phyloP scores from a whole-genome alignment of 2,329 filamentous ascomycete genomes.

The Fusarium floridanum region DNA sequence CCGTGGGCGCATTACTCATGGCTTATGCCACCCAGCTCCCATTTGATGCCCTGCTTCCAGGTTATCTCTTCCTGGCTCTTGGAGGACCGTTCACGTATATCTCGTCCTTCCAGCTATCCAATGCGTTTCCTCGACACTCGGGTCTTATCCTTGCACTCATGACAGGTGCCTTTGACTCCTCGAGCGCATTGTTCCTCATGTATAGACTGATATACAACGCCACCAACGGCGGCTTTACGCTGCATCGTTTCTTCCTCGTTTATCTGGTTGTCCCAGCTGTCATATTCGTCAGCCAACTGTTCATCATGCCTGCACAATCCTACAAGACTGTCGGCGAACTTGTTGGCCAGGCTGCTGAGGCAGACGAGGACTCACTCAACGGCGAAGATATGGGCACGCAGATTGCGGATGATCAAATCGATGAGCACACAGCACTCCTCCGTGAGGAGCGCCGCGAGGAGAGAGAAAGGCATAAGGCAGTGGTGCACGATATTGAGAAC shows the following conservation, averaged over 20 bases:
- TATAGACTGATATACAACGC: constrained; percentile 79
- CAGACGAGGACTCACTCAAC: constrained; percentile 49
- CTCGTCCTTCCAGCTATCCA: constrained; percentile 85
- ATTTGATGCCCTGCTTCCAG: constrained; percentile 81
- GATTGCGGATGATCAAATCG: constrained; percentile 65
- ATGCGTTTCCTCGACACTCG: constrained; percentile 82
- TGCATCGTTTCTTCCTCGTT: constrained; percentile 76
- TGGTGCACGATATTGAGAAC: constrained; percentile 78
- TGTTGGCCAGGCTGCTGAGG: constrained; percentile 76
- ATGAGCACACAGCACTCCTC: constrained; percentile 68
- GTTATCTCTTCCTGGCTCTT: constrained; percentile 81
- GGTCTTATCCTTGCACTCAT: constrained; percentile 84
- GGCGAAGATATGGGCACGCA: constrained; percentile 42
- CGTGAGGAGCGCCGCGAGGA: constrained; percentile 70
- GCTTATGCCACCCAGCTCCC: constrained; percentile 68
- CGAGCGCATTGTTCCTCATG: constrained; percentile 80
- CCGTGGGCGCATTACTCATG: constrained; percentile 78
- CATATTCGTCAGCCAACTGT: constrained; percentile 76
- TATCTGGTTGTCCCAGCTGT: constrained; percentile 79
- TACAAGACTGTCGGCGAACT: constrained; percentile 91
- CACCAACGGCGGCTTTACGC: constrained; percentile 67
- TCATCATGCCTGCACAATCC: constrained; percentile 79
- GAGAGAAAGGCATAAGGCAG: constrained; percentile 69
- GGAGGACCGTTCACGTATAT: constrained; percentile 88
- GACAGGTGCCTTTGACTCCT: constrained; percentile 87